Evolutionary conservation across 208 protist genomes (phyloP).

Genomic region (Leishmania martiniquensis): DNA sequence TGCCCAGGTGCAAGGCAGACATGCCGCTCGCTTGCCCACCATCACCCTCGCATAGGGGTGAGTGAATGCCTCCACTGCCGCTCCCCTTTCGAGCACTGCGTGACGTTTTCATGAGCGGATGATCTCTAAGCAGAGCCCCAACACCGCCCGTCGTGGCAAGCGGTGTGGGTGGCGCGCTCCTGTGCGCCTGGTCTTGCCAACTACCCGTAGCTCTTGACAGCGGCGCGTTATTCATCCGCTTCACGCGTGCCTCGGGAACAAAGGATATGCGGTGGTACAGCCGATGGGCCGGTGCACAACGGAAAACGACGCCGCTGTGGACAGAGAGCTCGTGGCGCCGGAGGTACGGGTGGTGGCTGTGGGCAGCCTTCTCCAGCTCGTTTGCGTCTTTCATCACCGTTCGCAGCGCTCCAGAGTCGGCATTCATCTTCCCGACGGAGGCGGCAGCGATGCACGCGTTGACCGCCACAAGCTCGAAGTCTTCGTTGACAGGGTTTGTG

Average conservation of each 20-base stretch:
- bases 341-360: constrained; percentile 55
- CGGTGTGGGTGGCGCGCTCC: background rate
- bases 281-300: constrained; percentile 47
- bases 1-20: constrained; percentile 15
- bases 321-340: constrained; percentile 46
- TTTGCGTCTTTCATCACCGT: constrained; percentile 38
- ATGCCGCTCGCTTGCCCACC: background rate
- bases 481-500: background rate
- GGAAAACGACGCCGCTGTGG: constrained; percentile 48
- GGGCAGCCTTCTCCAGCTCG: constrained; percentile 29
- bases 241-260: constrained; percentile 24
- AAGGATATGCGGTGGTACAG: constrained; percentile 50
- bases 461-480: background rate
- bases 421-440: background rate
- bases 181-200: background rate
- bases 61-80: background rate
- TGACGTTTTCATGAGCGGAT: background rate
- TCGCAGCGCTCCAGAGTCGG: constrained; percentile 17
- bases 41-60: background rate
- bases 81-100: background rate
- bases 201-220: background rate
- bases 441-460: background rate
- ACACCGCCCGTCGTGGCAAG: background rate
- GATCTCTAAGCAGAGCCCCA: background rate
- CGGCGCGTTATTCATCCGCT: constrained; percentile 17